A percentile compares a stretch with the other conserved stretches of the same genome.
Conservation (phyloP, 805 yeast genomes). For the Starmerella geochares region DNA sequence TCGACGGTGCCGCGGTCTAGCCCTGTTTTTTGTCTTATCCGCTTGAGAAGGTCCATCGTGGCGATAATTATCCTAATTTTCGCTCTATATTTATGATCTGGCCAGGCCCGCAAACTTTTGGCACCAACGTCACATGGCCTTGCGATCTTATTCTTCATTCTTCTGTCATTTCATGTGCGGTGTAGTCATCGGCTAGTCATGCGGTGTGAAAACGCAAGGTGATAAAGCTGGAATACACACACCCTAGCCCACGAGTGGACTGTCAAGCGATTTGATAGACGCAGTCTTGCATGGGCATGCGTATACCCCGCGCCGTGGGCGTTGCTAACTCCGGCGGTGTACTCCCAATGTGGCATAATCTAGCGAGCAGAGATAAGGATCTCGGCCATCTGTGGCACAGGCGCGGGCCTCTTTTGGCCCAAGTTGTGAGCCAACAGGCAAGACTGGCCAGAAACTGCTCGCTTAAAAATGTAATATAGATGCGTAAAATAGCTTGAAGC, state of each 20-base stretch:
- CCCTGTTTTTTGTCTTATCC: neutral
- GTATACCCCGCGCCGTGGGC: too few species aligned
- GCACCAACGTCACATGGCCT: constrained; percentile 1
- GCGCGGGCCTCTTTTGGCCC: too few species aligned
- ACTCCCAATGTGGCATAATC: neutral
- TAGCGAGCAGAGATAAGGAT: neutral
- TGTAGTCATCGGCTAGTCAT: neutral
- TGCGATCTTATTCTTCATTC: neutral
- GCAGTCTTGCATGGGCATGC: neutral
- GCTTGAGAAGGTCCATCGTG: neutral
- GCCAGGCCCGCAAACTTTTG: neutral
- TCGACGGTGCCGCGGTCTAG: neutral
- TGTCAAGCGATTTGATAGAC: neutral
- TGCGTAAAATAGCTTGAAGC: too few species aligned
- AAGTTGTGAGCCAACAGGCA: too few species aligned
- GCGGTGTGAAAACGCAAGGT: neutral
- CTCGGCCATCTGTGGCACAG: too few species aligned
- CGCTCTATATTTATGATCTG: neutral
- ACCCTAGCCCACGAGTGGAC: neutral
- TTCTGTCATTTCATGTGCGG: constrained; percentile 3
- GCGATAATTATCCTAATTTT: neutral
- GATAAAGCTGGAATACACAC: neutral
- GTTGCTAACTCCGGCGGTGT: too few species aligned
- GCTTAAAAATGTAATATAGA: too few species aligned
- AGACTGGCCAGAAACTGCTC: too few species aligned